phyloP scores from a whole-genome alignment of 2,329 filamentous ascomycete genomes.

The Beauveria brongniartii region DNA sequence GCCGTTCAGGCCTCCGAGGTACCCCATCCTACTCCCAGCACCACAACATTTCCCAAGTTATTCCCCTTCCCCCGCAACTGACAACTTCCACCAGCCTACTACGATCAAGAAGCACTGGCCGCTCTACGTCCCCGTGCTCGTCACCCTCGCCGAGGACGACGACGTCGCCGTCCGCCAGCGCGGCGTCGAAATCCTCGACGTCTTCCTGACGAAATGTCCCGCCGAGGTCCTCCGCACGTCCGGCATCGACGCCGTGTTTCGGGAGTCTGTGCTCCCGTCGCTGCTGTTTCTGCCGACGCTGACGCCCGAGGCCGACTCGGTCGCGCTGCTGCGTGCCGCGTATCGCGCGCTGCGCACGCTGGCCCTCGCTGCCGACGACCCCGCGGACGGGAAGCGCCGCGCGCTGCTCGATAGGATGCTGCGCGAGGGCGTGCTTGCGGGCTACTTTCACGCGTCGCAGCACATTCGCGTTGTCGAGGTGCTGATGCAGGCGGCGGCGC shows the following conservation, averaged over 20 bases:
- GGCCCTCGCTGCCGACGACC: conserved; percentile 35
- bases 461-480: conserved; percentile 48
- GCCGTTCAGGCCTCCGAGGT: conserved; percentile 44
- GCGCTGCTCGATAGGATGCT: conserved; percentile 46
- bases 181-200: conserved; percentile 46
- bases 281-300: conserved; percentile 70
- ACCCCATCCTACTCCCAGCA: background rate
- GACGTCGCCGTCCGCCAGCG: conserved; percentile 42
- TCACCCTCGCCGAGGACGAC: conserved; percentile 60
- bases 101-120: conserved; percentile 47
- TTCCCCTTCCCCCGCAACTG: no score
- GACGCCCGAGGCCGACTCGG: conserved; percentile 64
- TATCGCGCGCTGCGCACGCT: conserved; percentile 59
- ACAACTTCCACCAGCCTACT: background rate
- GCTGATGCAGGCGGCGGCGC: conserved; percentile 42
- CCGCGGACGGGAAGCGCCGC: conserved; percentile 22
- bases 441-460: conserved; percentile 50
- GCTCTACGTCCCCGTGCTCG: conserved; percentile 59
- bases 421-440: conserved; percentile 46
- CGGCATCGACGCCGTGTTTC: conserved; percentile 60
- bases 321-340: conserved; percentile 53
- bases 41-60: background rate
- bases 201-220: conserved; percentile 49
- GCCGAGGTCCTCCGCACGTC: conserved; percentile 47
- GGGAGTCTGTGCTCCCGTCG: conserved; percentile 60